A percentile compares a stretch with the other conserved stretches of the same genome.
phyloP scores from a whole-genome alignment of 352 stramenopile genomes.

The Phytophthora idaei region DNA sequence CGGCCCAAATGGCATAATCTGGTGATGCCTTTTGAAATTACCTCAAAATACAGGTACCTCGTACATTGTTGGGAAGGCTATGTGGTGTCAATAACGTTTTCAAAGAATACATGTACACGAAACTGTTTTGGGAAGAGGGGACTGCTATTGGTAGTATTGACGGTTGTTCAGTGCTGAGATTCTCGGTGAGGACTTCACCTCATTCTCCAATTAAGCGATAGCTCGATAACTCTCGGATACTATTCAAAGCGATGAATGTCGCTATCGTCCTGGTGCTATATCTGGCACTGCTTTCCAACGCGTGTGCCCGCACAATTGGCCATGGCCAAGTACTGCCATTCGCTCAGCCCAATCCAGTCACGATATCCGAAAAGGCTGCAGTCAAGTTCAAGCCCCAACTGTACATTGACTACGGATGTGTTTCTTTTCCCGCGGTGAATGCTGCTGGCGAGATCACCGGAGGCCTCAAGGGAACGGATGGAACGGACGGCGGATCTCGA shows the following conservation, averaged over 20 bases:
- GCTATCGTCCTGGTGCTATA: background rate
- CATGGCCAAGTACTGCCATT: slow-evolving; percentile 14
- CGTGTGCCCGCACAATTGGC: background rate
- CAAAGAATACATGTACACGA: no score
- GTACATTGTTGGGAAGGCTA: no score
- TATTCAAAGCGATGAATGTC: background rate
- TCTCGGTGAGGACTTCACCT: background rate
- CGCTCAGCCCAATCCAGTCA: background rate
- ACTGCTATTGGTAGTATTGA: no score
- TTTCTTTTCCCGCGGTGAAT: slow-evolving; percentile 5
- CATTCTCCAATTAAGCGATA: background rate
- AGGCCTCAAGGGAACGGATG: background rate
- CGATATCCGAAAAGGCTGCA: slow-evolving; percentile 12
- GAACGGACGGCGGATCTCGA: slow-evolving; percentile 7
- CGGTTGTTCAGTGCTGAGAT: background rate
- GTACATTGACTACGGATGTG: background rate
- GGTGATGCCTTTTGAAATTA: no score
- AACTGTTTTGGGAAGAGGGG: no score
- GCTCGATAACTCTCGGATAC: background rate
- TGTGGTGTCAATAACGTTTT: no score
- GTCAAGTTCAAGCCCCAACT: slow-evolving; percentile 17
- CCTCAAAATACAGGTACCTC: no score
- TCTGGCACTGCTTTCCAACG: background rate
- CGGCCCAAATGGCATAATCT: no score
- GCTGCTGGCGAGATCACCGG: background rate